phyloP scores from a whole-genome alignment of 345 rosid genomes.

The Lepidium aucheri region DNA sequence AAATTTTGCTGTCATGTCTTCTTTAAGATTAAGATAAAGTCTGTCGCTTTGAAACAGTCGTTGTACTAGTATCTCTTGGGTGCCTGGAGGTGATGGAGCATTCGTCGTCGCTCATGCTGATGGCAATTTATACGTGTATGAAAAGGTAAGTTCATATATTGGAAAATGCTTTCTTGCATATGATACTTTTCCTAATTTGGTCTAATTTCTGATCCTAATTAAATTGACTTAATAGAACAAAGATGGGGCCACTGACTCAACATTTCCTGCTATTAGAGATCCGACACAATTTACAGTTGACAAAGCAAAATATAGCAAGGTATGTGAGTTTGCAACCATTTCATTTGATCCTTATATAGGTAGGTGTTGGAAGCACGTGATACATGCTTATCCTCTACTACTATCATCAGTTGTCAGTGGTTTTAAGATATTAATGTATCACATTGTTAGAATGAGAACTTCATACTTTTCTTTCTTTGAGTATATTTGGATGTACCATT shows the following conservation, averaged over 20 bases:
- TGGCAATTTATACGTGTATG: constrained; percentile 89
- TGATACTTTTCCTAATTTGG: background rate
- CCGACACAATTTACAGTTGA: constrained; percentile 78
- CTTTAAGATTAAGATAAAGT: constrained; percentile 5
- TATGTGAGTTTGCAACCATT: constrained; percentile 23
- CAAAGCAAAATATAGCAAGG: constrained; percentile 93
- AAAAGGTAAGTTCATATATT: constrained; percentile 68
- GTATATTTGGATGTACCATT: background rate
- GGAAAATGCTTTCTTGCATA: background rate
- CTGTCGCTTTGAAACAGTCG: constrained; percentile 53
- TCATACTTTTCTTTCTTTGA: background rate
- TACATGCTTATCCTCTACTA: background rate
- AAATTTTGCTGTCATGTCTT: background rate
- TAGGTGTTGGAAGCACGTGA: background rate
- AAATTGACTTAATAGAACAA: constrained; percentile 45
- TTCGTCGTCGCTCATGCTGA: constrained; percentile 95
- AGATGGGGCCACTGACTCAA: constrained; percentile 90
- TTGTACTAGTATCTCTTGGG: constrained; percentile 88
- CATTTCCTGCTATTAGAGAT: constrained; percentile 88
- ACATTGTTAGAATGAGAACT: background rate
- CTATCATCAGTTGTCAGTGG: background rate
- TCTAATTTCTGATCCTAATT: constrained; percentile 2
- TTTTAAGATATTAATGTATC: background rate
- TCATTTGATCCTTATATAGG: background rate
- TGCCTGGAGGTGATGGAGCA: constrained; percentile 93